Evolutionary conservation across 1,284 basidiomycete genomes (phyloP), one percentile per base, ranked within the genome.

Genomic region (Hypsizygus ulmarius): DNA sequence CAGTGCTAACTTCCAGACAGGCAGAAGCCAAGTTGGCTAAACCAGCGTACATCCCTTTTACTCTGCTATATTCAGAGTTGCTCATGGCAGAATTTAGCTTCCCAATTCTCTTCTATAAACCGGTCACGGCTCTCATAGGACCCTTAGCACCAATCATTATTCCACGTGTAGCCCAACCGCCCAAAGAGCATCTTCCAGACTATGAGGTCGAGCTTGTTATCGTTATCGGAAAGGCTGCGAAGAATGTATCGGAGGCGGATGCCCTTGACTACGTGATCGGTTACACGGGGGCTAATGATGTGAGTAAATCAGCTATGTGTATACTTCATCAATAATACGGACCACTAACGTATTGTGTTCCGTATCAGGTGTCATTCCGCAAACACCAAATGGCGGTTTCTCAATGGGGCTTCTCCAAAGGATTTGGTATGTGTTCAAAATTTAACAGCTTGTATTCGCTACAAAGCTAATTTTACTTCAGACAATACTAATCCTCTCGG

Each of bases 191-290:
- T 56, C 70, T 86, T 2, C 79, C 90, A 0, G 93, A 97, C 66
- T 96, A 93, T 61, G 93, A 97, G 63, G 85, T 90, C 39, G 93
- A 97, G 60, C 70, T 97, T 10, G 88, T 82, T 30, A 78, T 95
- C 53, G 85, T 96, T 49, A 90, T 96, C 38, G 90, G 90, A 14
- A 88, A 86, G 59, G 64, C 80, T 0, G 86, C 87, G 39, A 89
- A 86, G 69, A 70, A 95, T 59, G 90, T 94, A 6, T 73, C 76
- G 0, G 85, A 87, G 57, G 77, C 72, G 0, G 78, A 93, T 3
- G 91, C 92, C 0, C 68, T 93, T 42, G 81, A 90, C 59, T 90
- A 92, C 56, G 84, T 95, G 3, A 74, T 92, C 0, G 91, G 82
- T 1, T 93, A 90, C 62, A 90, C 86, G 1, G 83, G 73, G 5